Percentiles rank a stretch among this genome's conserved stretches.
Evolutionary conservation across 352 stramenopile genomes (phyloP).

Genomic region (Pythium folliculosum): DNA sequence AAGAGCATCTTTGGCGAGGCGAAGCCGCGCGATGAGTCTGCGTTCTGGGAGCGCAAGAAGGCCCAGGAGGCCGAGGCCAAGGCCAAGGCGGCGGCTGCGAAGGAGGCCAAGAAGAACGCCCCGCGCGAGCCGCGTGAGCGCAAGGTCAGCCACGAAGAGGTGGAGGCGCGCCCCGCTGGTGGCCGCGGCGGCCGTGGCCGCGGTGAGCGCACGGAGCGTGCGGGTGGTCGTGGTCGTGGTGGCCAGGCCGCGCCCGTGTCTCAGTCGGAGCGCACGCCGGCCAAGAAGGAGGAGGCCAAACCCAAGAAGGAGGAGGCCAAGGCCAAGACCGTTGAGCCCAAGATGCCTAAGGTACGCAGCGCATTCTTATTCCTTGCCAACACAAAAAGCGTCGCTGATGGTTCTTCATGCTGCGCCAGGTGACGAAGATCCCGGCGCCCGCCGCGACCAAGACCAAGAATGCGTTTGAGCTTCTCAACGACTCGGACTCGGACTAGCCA

Average conservation of each 20-base stretch:
- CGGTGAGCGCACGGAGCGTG: slow-evolving; percentile 36
- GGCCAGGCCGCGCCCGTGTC: background rate
- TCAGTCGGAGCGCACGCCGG: slow-evolving; percentile 21
- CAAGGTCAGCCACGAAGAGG: slow-evolving; percentile 56
- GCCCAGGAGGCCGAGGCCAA: slow-evolving; percentile 24
- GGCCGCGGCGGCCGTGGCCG: slow-evolving; percentile 46
- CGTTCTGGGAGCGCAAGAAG: slow-evolving; percentile 72
- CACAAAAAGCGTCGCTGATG: background rate
- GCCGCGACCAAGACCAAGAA: slow-evolving; percentile 70
- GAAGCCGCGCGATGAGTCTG: slow-evolving; percentile 76
- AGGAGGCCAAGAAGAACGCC: slow-evolving; percentile 15
- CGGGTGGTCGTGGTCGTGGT: slow-evolving; percentile 31
- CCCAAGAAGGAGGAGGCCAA: slow-evolving; percentile 23
- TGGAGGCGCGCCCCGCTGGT: slow-evolving; percentile 16
- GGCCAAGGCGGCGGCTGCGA: slow-evolving; percentile 24
- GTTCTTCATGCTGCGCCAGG: background rate
- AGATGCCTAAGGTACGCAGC: slow-evolving; percentile 31
- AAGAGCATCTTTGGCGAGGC: slow-evolving; percentile 84
- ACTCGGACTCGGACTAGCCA: slow-evolving; percentile 43
- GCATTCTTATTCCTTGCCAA: background rate
- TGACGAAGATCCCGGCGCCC: slow-evolving; percentile 50
- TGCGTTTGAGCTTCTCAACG: slow-evolving; percentile 52
- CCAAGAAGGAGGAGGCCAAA: slow-evolving; percentile 15
- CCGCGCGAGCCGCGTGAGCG: slow-evolving; percentile 21
- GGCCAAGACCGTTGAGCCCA: slow-evolving; percentile 47